Evolutionary conservation across 345 rosid species (phyloP).

Genomic region (Citrus australasica): DNA sequence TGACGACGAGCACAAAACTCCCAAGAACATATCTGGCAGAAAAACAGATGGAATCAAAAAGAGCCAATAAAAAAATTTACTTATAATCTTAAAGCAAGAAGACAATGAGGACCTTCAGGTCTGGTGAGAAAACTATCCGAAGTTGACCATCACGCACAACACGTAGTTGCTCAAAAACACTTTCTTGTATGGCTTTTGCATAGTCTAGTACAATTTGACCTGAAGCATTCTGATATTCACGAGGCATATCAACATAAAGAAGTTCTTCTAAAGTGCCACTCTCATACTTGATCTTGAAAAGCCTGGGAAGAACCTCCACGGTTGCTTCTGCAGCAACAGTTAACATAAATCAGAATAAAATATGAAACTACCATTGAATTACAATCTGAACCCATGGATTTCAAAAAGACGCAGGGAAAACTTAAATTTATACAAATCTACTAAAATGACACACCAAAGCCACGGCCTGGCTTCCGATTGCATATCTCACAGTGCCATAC

Average conservation of each 20-base stretch:
- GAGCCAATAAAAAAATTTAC: background rate
- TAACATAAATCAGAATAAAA: slow-evolving; percentile 17
- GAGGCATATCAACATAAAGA: slow-evolving; percentile 94
- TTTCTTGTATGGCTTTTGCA: slow-evolving; percentile 98
- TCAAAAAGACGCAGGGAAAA: background rate
- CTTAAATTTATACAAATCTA: background rate
- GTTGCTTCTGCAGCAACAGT: slow-evolving; percentile 70
- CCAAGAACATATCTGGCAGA: slow-evolving; percentile 85
- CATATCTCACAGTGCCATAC: slow-evolving; percentile 99
- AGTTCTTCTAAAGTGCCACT: slow-evolving; percentile 98
- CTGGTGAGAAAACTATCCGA: slow-evolving; percentile 90
- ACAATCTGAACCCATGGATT: background rate
- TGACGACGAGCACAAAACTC: slow-evolving; percentile 98
- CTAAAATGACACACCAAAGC: slow-evolving; percentile 67
- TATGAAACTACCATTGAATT: background rate
- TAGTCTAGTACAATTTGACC: slow-evolving; percentile 96
- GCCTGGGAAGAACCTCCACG: slow-evolving; percentile 96
- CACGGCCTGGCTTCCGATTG: slow-evolving; percentile 96
- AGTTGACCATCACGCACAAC: slow-evolving; percentile 99
- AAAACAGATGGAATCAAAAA: slow-evolving; percentile 5
- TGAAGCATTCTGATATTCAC: slow-evolving; percentile 80
- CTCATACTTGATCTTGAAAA: slow-evolving; percentile 95
- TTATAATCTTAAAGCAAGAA: background rate
- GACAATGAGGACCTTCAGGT: slow-evolving; percentile 59
- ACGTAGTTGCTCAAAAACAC: slow-evolving; percentile 98